A percentile compares a stretch with the other conserved stretches of the same genome.
phyloP scores from a whole-genome alignment of 139 green algal species.

The Pseudopediastrum boryanum region DNA sequence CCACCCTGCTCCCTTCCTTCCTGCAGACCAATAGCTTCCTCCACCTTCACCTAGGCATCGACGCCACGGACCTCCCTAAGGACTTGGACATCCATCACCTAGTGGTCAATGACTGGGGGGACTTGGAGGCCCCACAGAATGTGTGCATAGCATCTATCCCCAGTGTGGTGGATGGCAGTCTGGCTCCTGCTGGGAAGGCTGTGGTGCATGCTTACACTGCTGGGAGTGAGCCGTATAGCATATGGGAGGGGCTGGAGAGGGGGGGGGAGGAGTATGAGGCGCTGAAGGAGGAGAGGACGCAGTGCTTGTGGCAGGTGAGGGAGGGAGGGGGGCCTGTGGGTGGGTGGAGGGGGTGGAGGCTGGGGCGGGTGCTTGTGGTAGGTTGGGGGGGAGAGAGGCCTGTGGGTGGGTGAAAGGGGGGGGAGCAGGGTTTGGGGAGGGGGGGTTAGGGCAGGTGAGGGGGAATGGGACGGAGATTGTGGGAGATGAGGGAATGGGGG shows the following conservation, averaged over 20 bases:
- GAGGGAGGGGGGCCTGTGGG: slow-evolving; percentile 5
- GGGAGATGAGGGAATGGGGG: too few species aligned
- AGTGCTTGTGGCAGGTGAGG: slow-evolving; percentile 67
- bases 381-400: too few species aligned
- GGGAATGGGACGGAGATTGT: too few species aligned
- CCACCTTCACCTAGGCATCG: slow-evolving; percentile 91
- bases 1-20: too few species aligned
- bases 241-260: slow-evolving; percentile 72
- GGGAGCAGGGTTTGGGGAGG: too few species aligned
- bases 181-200: slow-evolving; percentile 70
- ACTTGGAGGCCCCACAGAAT: slow-evolving; percentile 62
- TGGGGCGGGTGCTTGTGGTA: too few species aligned
- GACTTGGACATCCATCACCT: slow-evolving; percentile 88
- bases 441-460: too few species aligned
- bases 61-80: slow-evolving; percentile 66
- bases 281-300: slow-evolving; percentile 76
- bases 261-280: slow-evolving; percentile 66
- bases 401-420: too few species aligned
- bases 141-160: slow-evolving; percentile 79
- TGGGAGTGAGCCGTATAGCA: slow-evolving; percentile 80
- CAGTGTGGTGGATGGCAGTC: slow-evolving; percentile 68
- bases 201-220: slow-evolving; percentile 68
- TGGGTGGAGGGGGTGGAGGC: too few species aligned
- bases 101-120: slow-evolving; percentile 75
- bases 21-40: slow-evolving; percentile 80